Evolutionary conservation across 2,329 filamentous ascomycete species (phyloP).

Genomic region (Trichoderma aggressivum): DNA sequence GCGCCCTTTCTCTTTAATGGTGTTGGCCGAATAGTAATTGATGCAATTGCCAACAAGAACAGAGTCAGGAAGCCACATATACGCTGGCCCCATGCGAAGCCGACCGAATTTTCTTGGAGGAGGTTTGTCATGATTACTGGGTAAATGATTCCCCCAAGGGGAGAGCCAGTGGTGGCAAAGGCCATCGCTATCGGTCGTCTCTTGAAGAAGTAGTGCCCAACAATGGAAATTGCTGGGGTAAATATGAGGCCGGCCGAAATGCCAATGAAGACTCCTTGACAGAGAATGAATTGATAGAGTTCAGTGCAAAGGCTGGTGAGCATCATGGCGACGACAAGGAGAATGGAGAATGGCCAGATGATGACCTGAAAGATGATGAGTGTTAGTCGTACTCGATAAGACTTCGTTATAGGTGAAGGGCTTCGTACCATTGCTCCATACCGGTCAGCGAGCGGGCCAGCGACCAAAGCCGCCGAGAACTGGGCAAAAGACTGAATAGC

Average conservation of each 20-base stretch:
- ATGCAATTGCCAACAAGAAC: neutral
- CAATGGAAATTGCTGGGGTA: neutral
- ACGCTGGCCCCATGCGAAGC: neutral
- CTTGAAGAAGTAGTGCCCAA: conserved; percentile 3
- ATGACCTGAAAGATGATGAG: neutral
- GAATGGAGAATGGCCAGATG: neutral
- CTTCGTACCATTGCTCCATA: conserved; percentile 5
- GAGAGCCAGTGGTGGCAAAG: conserved; percentile 6
- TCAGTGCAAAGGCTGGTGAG: conserved; percentile 8
- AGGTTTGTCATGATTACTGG: conserved; percentile 9
- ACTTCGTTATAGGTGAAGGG: neutral
- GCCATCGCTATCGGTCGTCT: conserved; percentile 5
- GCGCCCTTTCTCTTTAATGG: neutral
- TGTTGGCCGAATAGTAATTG: neutral
- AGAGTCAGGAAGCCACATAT: conserved; percentile 5
- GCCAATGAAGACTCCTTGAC: conserved; percentile 6
- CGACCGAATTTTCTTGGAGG: neutral
- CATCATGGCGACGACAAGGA: conserved; percentile 8
- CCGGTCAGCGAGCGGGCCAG: neutral
- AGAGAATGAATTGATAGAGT: conserved; percentile 5
- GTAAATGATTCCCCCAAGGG: conserved; percentile 4
- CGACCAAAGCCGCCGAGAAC: neutral
- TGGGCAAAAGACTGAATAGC: neutral
- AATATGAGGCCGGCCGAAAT: conserved; percentile 7
- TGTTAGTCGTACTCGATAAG: neutral